Evolutionary conservation across 768 basidiomycete genomes (phyloP).

Genomic region (Kwoniella sp.): DNA sequence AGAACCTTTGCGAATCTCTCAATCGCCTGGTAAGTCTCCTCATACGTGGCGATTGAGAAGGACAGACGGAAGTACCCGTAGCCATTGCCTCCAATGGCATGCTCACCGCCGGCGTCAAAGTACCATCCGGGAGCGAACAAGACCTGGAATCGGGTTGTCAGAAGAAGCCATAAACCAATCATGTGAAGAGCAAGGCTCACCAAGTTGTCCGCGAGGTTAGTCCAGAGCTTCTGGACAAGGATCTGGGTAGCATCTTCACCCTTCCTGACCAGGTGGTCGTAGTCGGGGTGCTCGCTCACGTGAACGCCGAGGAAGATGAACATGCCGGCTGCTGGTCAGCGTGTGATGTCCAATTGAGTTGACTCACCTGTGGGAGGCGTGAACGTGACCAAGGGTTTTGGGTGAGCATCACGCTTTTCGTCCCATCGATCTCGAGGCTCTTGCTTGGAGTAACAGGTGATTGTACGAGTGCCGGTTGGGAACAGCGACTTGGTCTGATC

Average conservation of each 20-base stretch:
- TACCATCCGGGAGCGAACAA: slow-evolving; percentile 67
- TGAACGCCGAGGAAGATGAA: slow-evolving; percentile 70
- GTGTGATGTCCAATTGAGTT: slow-evolving; percentile 9
- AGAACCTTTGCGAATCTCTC: slow-evolving; percentile 47
- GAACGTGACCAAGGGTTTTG: slow-evolving; percentile 64
- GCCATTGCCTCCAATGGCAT: slow-evolving; percentile 47
- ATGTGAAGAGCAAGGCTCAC: slow-evolving; percentile 16
- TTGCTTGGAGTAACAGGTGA: slow-evolving; percentile 60
- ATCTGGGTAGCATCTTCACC: slow-evolving; percentile 54
- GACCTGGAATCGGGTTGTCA: slow-evolving; percentile 54
- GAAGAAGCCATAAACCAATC: too few species aligned
- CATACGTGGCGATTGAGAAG: slow-evolving; percentile 55
- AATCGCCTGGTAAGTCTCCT: slow-evolving; percentile 46
- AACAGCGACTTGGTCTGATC: slow-evolving; percentile 49
- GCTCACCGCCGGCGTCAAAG: slow-evolving; percentile 53
- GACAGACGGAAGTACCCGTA: slow-evolving; percentile 55
- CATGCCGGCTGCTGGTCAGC: slow-evolving; percentile 66
- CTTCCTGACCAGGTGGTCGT: slow-evolving; percentile 41
- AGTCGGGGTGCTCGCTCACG: slow-evolving; percentile 63
- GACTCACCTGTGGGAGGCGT: slow-evolving; percentile 64
- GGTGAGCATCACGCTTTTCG: slow-evolving; percentile 58
- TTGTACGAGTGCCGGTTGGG: slow-evolving; percentile 53
- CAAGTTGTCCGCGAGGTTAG: slow-evolving; percentile 58
- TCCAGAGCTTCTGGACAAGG: slow-evolving; percentile 65
- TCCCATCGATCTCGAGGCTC: slow-evolving; percentile 44